These are phyloP conservation scores for Fusarium burgessii DNA, from an alignment of 2,329 filamentous ascomycete species.

Conservation along the genomic window DNA sequence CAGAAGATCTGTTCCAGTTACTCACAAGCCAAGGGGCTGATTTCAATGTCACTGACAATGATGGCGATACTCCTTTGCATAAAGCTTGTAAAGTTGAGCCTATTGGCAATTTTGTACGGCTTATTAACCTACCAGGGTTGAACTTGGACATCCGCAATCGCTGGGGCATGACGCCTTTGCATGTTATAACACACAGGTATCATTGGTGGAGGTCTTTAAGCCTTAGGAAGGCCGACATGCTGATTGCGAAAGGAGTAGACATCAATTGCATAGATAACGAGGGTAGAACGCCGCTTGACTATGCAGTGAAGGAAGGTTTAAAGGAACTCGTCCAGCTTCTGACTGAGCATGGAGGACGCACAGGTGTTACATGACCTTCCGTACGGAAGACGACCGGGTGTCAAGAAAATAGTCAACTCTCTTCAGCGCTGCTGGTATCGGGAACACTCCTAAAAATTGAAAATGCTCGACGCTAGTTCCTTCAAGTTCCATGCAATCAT, in stretches of 20 bases:
- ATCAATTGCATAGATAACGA: background rate
- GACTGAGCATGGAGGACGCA: accelerated
- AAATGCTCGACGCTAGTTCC: too few relatives aligned
- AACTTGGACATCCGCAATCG: background rate
- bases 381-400: too few relatives aligned
- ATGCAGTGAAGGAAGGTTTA: accelerated
- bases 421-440: too few relatives aligned
- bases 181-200: accelerated
- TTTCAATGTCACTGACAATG: accelerated
- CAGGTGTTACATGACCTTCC: too few relatives aligned
- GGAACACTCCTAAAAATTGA: too few relatives aligned
- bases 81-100: too few relatives aligned
- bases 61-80: background rate
- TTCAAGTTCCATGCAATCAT: too few relatives aligned
- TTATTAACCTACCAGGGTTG: accelerated
- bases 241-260: background rate
- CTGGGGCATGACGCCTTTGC: background rate
- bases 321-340: accelerated
- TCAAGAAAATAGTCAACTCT: too few relatives aligned
- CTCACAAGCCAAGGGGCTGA: accelerated
- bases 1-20: accelerated
- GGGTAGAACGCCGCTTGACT: too few relatives aligned
- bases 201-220: too few relatives aligned
- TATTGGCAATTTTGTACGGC: too few relatives aligned
- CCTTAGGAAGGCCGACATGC: accelerated